These are phyloP conservation scores for Camellia granthamiana DNA, from an alignment of 148 eudicot genomes.

Conservation along the genomic window DNA sequence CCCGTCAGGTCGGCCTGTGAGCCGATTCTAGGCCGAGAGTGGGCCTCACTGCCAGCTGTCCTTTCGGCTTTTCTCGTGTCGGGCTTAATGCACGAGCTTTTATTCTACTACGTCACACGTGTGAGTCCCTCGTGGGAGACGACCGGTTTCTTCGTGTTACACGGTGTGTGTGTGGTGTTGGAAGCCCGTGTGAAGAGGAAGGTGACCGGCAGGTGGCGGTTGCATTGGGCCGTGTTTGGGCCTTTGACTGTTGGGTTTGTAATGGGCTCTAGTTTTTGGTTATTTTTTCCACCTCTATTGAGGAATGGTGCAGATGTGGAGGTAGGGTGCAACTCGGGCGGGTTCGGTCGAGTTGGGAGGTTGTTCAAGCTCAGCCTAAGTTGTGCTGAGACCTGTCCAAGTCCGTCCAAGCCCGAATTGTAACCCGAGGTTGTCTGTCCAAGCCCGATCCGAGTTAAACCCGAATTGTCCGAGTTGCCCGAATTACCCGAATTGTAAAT, in stretches of 20 bases:
- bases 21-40: conserved; percentile 17
- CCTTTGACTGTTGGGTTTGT: conserved; percentile 67
- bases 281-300: conserved; percentile 57
- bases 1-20: conserved; percentile 27
- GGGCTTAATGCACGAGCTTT: conserved; percentile 76
- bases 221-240: conserved; percentile 43
- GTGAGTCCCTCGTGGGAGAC: conserved; percentile 60
- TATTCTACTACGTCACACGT: conserved; percentile 44
- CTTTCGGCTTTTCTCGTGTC: conserved; percentile 55
- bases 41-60: conserved; percentile 39
- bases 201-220: conserved; percentile 28
- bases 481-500: no score
- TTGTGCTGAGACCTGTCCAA: no score
- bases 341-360: no score
- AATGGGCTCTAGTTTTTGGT: conserved; percentile 47
- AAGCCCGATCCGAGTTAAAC: no score
- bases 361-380: no score
- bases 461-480: no score
- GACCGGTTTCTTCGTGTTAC: conserved; percentile 61
- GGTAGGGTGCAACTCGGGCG: no score
- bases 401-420: no score
- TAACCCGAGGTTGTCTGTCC: no score
- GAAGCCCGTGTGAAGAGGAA: conserved; percentile 43
- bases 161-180: conserved; percentile 48
- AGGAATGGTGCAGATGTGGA: no score